phyloP scores from a whole-genome alignment of 495 filamentous ascomycete species.

The Astrothelium subdiscretum region DNA sequence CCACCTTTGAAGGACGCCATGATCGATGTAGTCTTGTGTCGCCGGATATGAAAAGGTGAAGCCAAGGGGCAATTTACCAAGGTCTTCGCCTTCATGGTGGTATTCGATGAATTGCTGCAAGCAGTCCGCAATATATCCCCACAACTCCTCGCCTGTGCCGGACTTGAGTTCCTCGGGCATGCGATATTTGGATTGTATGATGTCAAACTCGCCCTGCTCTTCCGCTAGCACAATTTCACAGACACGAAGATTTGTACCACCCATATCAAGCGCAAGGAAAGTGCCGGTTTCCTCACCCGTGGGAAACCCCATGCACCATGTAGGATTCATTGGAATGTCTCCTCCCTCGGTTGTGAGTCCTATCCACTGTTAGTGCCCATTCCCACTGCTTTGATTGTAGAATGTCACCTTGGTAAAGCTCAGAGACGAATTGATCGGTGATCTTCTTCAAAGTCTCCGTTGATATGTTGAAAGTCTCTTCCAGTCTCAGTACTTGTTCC shows the following conservation, averaged over 20 bases:
- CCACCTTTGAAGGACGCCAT: constrained; percentile 92
- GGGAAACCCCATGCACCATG: constrained; percentile 93
- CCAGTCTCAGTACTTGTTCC: constrained; percentile 72
- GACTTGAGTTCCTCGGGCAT: constrained; percentile 94
- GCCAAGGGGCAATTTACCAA: constrained; percentile 67
- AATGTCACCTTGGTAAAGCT: constrained; percentile 70
- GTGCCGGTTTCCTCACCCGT: constrained; percentile 82
- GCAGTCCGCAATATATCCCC: constrained; percentile 97
- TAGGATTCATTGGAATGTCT: constrained; percentile 97
- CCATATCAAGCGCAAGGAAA: constrained; percentile 93
- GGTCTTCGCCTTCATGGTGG: constrained; percentile 61
- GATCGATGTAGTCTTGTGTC: constrained; percentile 91
- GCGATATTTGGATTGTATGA: constrained; percentile 96
- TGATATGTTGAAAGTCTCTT: constrained; percentile 75
- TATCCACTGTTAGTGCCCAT: constrained; percentile 43
- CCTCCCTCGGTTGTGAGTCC: constrained; percentile 80
- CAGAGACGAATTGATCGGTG: constrained; percentile 74
- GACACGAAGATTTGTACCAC: constrained; percentile 93
- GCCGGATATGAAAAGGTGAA: constrained; percentile 99
- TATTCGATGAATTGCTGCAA: constrained; percentile 89
- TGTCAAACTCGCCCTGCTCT: constrained; percentile 91
- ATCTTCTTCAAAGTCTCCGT: constrained; percentile 74
- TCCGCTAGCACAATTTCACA: constrained; percentile 90
- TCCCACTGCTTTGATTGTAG: constrained; percentile 60
- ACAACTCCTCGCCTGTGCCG: constrained; percentile 82